phyloP scores from a whole-genome alignment of 306 rosid genomes.

The Cucurbita moschata region DNA sequence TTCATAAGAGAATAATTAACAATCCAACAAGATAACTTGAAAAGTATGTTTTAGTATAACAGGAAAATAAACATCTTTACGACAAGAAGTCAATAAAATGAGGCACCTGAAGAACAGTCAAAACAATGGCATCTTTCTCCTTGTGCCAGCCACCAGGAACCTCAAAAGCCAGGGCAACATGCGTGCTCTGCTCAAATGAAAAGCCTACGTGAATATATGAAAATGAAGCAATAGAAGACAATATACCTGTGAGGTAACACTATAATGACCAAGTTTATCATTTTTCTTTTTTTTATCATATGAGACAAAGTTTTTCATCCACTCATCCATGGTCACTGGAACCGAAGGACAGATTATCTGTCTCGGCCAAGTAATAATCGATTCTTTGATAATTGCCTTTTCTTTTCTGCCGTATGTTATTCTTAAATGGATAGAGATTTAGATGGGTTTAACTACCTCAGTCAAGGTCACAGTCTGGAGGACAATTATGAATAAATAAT shows the following conservation, averaged over 20 bases:
- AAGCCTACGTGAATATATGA: conserved; percentile 6
- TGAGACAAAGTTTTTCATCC: neutral
- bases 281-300: neutral
- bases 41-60: neutral
- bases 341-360: neutral
- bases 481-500: neutral
- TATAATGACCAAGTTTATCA: neutral
- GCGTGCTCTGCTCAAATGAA: conserved; percentile 43
- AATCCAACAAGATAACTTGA: neutral
- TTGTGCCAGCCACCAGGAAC: conserved; percentile 94
- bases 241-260: neutral
- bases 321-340: neutral
- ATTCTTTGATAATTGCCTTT: neutral
- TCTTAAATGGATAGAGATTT: neutral
- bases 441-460: neutral
- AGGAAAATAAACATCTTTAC: conserved; percentile 1
- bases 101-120: conserved; percentile 86
- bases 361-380: neutral
- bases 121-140: conserved; percentile 71
- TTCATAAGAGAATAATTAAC: neutral
- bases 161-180: conserved; percentile 93
- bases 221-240: neutral
- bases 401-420: neutral
- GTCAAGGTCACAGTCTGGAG: neutral
- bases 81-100: neutral